Conservation (phyloP, 306 rosid species). For the Cucurbita argyrosperma region DNA sequence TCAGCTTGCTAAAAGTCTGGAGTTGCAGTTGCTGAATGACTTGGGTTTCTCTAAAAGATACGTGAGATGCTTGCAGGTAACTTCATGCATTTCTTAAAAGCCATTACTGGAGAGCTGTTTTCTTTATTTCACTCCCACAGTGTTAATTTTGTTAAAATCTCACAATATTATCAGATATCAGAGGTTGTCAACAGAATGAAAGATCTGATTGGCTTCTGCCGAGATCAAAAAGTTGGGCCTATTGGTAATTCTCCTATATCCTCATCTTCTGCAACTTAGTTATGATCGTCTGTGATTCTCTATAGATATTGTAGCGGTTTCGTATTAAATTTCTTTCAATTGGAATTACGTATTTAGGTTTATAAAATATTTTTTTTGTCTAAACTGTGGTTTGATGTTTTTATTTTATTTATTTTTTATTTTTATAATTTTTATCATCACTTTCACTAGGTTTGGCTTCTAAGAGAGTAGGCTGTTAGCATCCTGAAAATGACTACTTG, state of each 20-base stretch:
- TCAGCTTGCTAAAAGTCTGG: constrained; percentile 88
- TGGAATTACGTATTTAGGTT: not conserved
- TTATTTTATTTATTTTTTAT: not conserved
- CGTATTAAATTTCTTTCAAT: not conserved
- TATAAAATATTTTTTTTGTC: not conserved
- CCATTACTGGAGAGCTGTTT: not conserved
- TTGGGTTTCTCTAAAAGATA: constrained; percentile 93
- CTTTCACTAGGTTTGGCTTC: not conserved
- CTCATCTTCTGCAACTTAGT: not conserved
- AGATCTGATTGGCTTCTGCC: constrained; percentile 76
- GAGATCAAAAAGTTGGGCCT: constrained; percentile 55
- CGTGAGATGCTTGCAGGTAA: constrained; percentile 97
- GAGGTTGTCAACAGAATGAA: constrained; percentile 97
- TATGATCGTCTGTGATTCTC: not conserved
- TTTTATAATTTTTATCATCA: not conserved
- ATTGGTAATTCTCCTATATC: constrained; percentile 37
- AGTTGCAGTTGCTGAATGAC: constrained; percentile 80
- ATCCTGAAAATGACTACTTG: not conserved
- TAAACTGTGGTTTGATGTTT: not conserved
- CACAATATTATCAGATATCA: constrained; percentile 49
- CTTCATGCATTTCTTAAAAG: not conserved
- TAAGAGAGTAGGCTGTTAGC: not conserved
- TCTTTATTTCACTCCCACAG: not conserved
- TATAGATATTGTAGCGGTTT: not conserved
- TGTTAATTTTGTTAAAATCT: constrained; percentile 3